Evolutionary conservation across 2,329 filamentous ascomycete genomes (phyloP), one percentile per base, ranked within the genome.

Genomic region (Akanthomyces lecanii): DNA sequence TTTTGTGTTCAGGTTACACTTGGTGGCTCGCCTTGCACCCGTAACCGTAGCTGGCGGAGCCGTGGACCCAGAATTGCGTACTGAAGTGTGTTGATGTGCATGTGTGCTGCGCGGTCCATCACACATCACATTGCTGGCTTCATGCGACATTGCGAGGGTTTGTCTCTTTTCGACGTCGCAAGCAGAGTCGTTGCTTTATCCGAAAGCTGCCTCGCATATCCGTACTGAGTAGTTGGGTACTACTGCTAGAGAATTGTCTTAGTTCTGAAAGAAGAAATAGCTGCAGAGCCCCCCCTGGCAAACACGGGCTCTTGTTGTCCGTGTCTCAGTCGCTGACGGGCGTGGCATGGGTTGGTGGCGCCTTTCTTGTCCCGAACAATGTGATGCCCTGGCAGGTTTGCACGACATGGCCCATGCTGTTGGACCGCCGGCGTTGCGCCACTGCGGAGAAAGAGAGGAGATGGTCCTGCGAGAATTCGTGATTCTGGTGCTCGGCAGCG

Each of bases 391-490:
- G 42, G 53, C 21, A 55, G 36, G 51, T 25, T 56, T 30, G 38
- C 40, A 47, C 42, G 18, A 33, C 23, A 21, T 16, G 50, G 30
- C 18, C 30, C 50, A 53, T 55, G n/a, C 38, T 28, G 25, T 30
- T 58, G 55, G 55, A 48, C 55, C 8, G 33, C 50, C 28, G 45
- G 45, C 18, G 45, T n/a, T 59, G 56, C 56, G 56, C 56, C 56
- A 59, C 56, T 59, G 58, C 40, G 63, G 52, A 64, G 59, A 60
- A 42, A 59, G 38, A 50, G 52, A 56, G 45, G 47, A 51, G 53
- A 23, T 11, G 45, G 62, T 25, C 42, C 53, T 47, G 59, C 48
- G 45, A 60, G 45, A 59, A 59, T 50, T 47, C 25, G n/a, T 57
- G 54, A 38, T 59, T 23, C 11, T 54, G 50, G 30, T 52, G 16